Conservation (phyloP, 148 eudicot species). For the Amaranthus hypochondriacus region DNA sequence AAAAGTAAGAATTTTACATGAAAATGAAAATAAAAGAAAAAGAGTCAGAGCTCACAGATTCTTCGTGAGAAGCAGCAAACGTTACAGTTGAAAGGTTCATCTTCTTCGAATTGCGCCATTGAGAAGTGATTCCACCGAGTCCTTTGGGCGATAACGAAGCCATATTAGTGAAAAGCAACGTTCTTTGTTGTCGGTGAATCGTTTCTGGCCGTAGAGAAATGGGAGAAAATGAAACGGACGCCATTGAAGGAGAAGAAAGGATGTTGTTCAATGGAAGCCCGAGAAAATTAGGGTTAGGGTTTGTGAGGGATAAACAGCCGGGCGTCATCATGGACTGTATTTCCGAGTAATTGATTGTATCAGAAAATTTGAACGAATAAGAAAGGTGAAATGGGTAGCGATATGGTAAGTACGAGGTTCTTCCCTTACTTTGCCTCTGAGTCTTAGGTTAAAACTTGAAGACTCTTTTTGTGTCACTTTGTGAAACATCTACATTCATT, state of each 20-base stretch:
- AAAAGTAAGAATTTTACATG: neutral
- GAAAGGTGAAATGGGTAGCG: slow-evolving; percentile 4
- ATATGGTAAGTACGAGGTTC: neutral
- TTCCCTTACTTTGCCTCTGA: no score
- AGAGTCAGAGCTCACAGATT: slow-evolving; percentile 44
- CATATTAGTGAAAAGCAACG: slow-evolving; percentile 3
- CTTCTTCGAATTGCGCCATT: slow-evolving; percentile 12
- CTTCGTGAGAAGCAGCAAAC: slow-evolving; percentile 63
- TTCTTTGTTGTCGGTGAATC: slow-evolving; percentile 16
- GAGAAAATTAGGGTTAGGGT: slow-evolving; percentile 40
- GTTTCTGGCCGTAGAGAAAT: slow-evolving; percentile 13
- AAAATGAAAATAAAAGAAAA: neutral
- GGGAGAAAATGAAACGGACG: slow-evolving; percentile 22
- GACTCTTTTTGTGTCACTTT: no score
- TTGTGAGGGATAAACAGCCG: slow-evolving; percentile 23
- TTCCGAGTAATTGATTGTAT: neutral
- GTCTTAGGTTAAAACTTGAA: no score
- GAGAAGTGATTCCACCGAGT: slow-evolving; percentile 25
- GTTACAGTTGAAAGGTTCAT: slow-evolving; percentile 31
- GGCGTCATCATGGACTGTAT: slow-evolving; percentile 2
- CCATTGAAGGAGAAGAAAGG: slow-evolving; percentile 26
- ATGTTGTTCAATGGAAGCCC: slow-evolving; percentile 16
- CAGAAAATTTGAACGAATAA: neutral
- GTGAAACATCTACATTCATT: no score
- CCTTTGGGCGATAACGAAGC: slow-evolving; percentile 7